A percentile compares a stretch with the other conserved stretches of the same genome.
phyloP scores from a whole-genome alignment of 2,329 filamentous ascomycete genomes.

The Trichoderma pleuroti region DNA sequence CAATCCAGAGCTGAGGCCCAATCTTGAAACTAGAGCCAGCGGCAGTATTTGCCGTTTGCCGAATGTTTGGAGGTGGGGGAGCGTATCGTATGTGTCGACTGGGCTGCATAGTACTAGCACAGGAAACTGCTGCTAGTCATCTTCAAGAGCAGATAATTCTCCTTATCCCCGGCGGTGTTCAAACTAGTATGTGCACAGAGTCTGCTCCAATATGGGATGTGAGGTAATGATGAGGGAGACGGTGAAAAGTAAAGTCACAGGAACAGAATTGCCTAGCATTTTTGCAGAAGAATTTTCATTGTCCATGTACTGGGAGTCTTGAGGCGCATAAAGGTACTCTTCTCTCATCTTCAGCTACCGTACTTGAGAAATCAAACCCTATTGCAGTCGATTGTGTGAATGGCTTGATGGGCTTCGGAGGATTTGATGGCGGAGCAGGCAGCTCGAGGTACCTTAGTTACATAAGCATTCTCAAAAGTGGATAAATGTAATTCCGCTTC shows the following conservation, averaged over 20 bases:
- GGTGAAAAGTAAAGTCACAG: neutral
- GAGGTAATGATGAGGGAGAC: neutral
- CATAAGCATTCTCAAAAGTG: neutral
- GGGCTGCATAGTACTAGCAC: neutral
- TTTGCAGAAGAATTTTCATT: neutral
- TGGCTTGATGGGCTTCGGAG: neutral
- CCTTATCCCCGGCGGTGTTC: neutral
- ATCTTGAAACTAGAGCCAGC: constrained; percentile 9
- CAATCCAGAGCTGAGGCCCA: constrained; percentile 2
- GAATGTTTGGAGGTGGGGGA: neutral
- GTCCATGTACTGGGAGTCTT: neutral
- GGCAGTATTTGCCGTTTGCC: constrained; percentile 11
- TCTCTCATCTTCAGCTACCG: neutral
- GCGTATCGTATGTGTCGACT: neutral
- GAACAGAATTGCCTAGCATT: neutral
- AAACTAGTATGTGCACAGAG: neutral
- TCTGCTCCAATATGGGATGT: neutral
- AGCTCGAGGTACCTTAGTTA: neutral
- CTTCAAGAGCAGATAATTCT: neutral
- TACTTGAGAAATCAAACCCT: neutral
- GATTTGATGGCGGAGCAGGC: neutral
- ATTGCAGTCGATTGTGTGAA: neutral
- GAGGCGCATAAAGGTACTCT: neutral
- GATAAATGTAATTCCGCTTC: constrained; percentile 2
- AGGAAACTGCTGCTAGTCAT: neutral